Evolutionary conservation across 2,329 filamentous ascomycete genomes (phyloP), one percentile per base, ranked within the genome.

Genomic region (Neodidymelliopsis sp.): DNA sequence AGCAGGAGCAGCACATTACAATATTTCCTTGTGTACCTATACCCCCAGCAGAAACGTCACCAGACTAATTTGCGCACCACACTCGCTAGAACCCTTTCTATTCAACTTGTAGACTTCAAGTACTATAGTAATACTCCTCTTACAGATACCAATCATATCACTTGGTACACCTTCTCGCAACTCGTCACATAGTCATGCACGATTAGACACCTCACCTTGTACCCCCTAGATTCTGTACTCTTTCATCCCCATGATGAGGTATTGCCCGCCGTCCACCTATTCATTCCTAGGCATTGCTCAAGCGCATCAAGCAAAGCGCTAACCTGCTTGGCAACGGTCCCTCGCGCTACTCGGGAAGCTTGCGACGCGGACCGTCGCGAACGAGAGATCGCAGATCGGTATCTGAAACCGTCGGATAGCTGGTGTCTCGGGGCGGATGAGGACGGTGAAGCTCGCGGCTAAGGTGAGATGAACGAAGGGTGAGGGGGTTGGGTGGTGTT

Each of bases 101-200:
- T 50, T 50, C 47, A 40, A 50, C 47, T 50, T 50, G 35, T 50
- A 50, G 47, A 50, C 30, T 31, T 45, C 47, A 50, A 50, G 47
- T 45, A 41, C 47, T 31, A 6, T 50, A 45, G 30, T 50, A 50
- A 50, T 50, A 50, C 40, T 39, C 4, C 9, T 23, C 24, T 18
- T 16, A 16, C 22, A n/a, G n/a, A n/a, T n/a, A n/a, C n/a, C n/a
- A n/a, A n/a, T n/a, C n/a, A n/a, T n/a, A n/a, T 39, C 25, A 13
- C 19, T 6, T 19, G 29, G 13, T 23, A 20, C 22, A 12, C 10
- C 15, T 29, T 23, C 7, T 15, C 18, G 18, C 16, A 4, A 20
- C 15, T 4, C 4, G 5, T 10, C 6, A n/a, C n/a, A n/a, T n/a
- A n/a, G n/a, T n/a, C n/a, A n/a, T n/a, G n/a, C n/a, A n/a, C n/a